phyloP scores from a whole-genome alignment of 352 stramenopile species.

The Phytophthora pseudosyringae region DNA sequence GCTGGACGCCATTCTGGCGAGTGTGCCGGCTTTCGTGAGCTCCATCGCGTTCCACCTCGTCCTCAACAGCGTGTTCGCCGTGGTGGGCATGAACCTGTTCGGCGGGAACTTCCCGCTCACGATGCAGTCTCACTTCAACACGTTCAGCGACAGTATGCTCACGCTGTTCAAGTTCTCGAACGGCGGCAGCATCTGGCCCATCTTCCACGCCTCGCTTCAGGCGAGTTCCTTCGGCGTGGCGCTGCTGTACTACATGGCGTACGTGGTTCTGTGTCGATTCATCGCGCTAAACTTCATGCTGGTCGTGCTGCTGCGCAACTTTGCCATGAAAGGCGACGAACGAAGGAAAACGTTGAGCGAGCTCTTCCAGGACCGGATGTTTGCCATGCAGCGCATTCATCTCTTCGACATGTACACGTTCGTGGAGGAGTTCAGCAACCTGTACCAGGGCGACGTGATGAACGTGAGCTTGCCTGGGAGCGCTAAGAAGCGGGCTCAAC shows the following conservation, averaged over 20 bases:
- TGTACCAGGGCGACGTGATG: slow-evolving; percentile 80
- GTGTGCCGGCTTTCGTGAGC: slow-evolving; percentile 72
- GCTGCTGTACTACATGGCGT: slow-evolving; percentile 76
- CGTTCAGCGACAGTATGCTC: slow-evolving; percentile 83
- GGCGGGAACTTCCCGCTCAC: slow-evolving; percentile 72
- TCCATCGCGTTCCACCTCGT: slow-evolving; percentile 65
- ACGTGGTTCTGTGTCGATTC: slow-evolving; percentile 73
- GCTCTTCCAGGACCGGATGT: slow-evolving; percentile 82
- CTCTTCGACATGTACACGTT: slow-evolving; percentile 83
- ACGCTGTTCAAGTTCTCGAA: slow-evolving; percentile 89
- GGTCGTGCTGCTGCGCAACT: slow-evolving; percentile 83
- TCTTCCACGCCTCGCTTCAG: slow-evolving; percentile 77
- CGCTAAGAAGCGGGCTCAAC: slow-evolving; percentile 61
- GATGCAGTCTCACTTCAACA: slow-evolving; percentile 84
- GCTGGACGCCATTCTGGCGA: slow-evolving; percentile 72
- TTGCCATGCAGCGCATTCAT: slow-evolving; percentile 79
- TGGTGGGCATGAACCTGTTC: slow-evolving; percentile 87
- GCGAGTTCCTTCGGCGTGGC: slow-evolving; percentile 62
- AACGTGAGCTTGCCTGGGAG: slow-evolving; percentile 75
- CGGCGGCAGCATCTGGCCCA: slow-evolving; percentile 81
- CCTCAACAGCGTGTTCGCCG: slow-evolving; percentile 81
- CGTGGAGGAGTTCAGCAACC: slow-evolving; percentile 75
- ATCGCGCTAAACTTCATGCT: slow-evolving; percentile 88
- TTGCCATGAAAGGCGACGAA: slow-evolving; percentile 88
- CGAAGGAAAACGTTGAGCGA: slow-evolving; percentile 71